Conservation (phyloP, 2,329 filamentous ascomycete species). For the Hypoxylon sp. region DNA sequence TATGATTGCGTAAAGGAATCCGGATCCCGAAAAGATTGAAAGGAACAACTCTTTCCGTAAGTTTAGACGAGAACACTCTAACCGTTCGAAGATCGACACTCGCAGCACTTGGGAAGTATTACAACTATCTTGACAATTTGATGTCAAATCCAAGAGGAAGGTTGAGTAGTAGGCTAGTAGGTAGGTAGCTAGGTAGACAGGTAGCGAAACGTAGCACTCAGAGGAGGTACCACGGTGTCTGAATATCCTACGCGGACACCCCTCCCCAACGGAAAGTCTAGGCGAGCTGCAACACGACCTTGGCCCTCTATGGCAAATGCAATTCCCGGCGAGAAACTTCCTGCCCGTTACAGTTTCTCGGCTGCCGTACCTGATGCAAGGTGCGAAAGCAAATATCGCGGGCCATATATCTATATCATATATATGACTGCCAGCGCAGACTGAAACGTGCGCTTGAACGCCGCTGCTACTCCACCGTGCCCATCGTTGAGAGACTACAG, state of each 20-base stretch:
- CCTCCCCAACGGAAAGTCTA: conserved; percentile 29
- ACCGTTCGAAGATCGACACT: conserved; percentile 34
- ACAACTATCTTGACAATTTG: conserved; percentile 20
- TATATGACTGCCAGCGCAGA: conserved; percentile 24
- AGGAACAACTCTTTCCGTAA: conserved; percentile 34
- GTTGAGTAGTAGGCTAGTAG: too few relatives aligned
- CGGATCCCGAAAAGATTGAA: conserved; percentile 27
- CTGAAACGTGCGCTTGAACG: conserved; percentile 36
- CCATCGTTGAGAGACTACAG: conserved; percentile 10
- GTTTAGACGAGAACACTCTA: conserved; percentile 32
- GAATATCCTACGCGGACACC: conserved; percentile 25
- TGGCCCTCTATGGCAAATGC: conserved; percentile 40
- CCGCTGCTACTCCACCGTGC: conserved; percentile 31
- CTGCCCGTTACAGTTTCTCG: conserved; percentile 29
- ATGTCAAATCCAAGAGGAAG: conserved; percentile 19
- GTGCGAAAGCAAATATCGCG: conserved; percentile 33
- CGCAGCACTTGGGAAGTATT: conserved; percentile 15
- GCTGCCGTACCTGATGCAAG: conserved; percentile 31
- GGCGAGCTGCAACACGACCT: conserved; percentile 38
- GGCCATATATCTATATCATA: conserved; percentile 6
- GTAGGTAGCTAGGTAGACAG: conserved; percentile 1
- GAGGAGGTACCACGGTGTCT: conserved; percentile 28
- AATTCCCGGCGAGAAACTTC: conserved; percentile 37
- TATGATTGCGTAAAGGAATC: conserved; percentile 8
- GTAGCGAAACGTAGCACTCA: conserved; percentile 36